Evolutionary conservation across 176 grass and related monocot species (phyloP).

Genomic region (Stipa capillata): DNA sequence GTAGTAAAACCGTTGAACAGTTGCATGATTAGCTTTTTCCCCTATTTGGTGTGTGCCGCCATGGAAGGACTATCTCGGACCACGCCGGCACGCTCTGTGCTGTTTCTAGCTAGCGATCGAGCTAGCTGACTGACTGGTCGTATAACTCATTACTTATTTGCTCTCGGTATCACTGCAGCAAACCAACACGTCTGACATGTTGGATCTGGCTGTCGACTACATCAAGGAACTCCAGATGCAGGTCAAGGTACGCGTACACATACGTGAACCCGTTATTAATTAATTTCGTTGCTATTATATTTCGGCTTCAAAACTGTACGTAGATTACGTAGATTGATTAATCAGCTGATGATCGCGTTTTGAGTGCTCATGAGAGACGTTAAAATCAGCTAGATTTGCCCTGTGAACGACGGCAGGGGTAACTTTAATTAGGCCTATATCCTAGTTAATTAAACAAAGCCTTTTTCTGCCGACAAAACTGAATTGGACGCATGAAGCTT

Average conservation of each 20-base stretch:
- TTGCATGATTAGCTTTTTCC: neutral
- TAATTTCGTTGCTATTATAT: too few species aligned
- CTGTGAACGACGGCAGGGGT: slow-evolving; percentile 27
- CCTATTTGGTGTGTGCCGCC: neutral
- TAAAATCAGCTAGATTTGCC: slow-evolving; percentile 4
- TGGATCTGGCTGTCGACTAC: slow-evolving; percentile 94
- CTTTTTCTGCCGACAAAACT: too few species aligned
- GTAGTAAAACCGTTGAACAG: neutral
- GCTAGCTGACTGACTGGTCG: too few species aligned
- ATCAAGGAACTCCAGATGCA: slow-evolving; percentile 96
- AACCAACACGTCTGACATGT: slow-evolving; percentile 98
- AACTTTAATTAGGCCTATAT: slow-evolving; percentile 2
- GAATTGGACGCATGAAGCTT: too few species aligned
- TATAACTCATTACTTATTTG: neutral
- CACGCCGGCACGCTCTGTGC: neutral
- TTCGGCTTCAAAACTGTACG: too few species aligned
- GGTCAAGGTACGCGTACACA: slow-evolving; percentile 63
- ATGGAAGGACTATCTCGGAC: neutral
- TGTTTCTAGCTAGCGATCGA: neutral
- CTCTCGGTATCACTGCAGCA: slow-evolving; percentile 41
- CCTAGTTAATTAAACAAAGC: too few species aligned
- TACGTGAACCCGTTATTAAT: neutral
- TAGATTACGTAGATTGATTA: too few species aligned
- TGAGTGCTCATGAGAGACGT: neutral
- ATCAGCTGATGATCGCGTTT: too few species aligned